Base-by-base conservation (phyloP, 805 yeast species). In the Jamesozyma jinghongensis region DNA sequence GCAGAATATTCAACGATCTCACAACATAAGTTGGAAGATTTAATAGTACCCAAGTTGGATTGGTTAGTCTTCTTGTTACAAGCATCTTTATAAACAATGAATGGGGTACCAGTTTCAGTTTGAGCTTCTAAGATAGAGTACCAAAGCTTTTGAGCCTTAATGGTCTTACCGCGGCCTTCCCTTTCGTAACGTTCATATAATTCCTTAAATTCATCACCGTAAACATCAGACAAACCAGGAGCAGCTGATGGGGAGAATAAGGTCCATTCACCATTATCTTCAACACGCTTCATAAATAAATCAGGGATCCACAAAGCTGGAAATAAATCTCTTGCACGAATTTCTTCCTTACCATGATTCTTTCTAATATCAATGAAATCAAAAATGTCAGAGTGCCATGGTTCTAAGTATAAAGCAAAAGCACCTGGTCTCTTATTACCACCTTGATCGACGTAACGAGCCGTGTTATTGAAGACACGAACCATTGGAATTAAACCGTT, bases 371-470 rank as follows among this genome's bases (percentile, higher is more conserved):
- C 88, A 40, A 90, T 60, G 54, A 88, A 81, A 40, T 83, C 94
- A 60, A 85, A 80, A 18, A 88, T 71, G 54, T 88, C 97, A 4
- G 82, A 75, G 58, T 88, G 97, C 97, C 97, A 88, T 39, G 97
- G 97, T 66, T 88, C 97, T 30, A 88, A 63, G 62, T 87, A 88
- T 19, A 87, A 67, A 27, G 96, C 94, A 63, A 88, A 83, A 2
- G 97, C 97, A 41, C 97, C 97, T 0, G 97, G 97, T 53, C 97
- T 71, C 63, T 88, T 88, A 64, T 88, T 90, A 37, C 97, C 97
- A 43, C 97, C 97, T 69, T 88, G 97, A 57, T 88, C 97, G 18
- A 88, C 97, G 56, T 88, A 90, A 49, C 96, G 75, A 7, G 97
- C 96, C 13, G 97, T 87, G 62, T 85, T 83, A 67, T 88, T 90